Conservation (phyloP, 1,284 basidiomycete species). For the Trametes polyzona region DNA sequence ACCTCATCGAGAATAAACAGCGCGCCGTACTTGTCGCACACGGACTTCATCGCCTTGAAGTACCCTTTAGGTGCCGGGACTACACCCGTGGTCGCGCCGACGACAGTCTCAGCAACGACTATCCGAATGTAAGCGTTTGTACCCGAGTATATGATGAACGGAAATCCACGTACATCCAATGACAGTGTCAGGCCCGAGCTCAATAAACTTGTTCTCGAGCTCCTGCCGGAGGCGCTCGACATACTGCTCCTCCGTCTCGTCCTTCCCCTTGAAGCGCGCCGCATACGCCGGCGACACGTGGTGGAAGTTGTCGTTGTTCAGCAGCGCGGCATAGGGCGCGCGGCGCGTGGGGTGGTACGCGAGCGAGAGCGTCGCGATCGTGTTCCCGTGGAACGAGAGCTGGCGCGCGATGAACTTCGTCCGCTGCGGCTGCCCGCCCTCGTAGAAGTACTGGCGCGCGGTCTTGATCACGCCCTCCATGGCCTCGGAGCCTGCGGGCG, state of each 20-base stretch:
- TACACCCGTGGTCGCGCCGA: constrained; percentile 82
- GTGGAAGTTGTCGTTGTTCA: constrained; percentile 70
- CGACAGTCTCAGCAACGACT: constrained; percentile 86
- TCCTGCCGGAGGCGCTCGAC: constrained; percentile 76
- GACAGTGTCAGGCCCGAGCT: constrained; percentile 80
- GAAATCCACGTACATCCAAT: constrained; percentile 65
- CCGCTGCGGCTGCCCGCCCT: constrained; percentile 69
- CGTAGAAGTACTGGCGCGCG: constrained; percentile 76
- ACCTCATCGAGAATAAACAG: constrained; percentile 88
- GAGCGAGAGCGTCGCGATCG: constrained; percentile 69
- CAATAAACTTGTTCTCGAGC: constrained; percentile 82
- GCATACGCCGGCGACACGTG: constrained; percentile 88
- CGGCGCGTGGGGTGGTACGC: constrained; percentile 68
- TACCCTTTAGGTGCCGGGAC: constrained; percentile 79
- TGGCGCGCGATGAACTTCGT: constrained; percentile 80
- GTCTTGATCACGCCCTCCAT: constrained; percentile 84
- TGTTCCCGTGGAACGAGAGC: constrained; percentile 86
- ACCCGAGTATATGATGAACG: not conserved
- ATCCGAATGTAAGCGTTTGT: not conserved
- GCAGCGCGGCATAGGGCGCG: constrained; percentile 64
- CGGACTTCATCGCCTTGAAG: constrained; percentile 81
- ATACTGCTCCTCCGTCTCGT: constrained; percentile 79
- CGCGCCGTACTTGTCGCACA: constrained; percentile 87
- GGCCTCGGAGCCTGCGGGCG: constrained; percentile 72
- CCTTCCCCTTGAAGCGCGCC: constrained; percentile 68